These are phyloP conservation scores for Yamadazyma sp. DNA, from an alignment of 805 yeast species.

Conservation along the genomic window DNA sequence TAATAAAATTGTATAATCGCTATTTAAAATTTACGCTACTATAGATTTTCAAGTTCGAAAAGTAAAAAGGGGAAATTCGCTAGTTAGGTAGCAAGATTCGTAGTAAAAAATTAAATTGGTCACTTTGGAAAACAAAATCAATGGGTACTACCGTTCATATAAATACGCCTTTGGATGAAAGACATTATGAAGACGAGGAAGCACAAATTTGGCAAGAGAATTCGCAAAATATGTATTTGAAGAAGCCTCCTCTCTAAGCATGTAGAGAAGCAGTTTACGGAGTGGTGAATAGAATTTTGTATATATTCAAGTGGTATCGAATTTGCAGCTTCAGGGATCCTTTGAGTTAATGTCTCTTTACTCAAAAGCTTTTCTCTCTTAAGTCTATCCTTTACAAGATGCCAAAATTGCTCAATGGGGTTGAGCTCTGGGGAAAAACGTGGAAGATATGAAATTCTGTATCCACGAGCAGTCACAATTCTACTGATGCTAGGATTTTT, in stretches of 20 bases:
- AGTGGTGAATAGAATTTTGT: conserved; percentile 9
- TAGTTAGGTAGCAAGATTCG: neutral
- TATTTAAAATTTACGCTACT: neutral
- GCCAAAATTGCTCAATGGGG: too few relatives aligned
- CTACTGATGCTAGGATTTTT: too few relatives aligned
- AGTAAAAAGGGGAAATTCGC: neutral
- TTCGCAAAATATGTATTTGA: neutral
- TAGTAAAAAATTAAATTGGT: conserved; percentile 6
- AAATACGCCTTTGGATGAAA: neutral
- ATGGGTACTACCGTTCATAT: neutral
- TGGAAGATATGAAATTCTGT: too few relatives aligned
- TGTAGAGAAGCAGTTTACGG: conserved; percentile 7
- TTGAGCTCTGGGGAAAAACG: too few relatives aligned
- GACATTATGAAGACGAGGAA: neutral
- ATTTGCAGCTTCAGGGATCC: conserved; percentile 13
- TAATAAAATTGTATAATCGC: conserved; percentile 5
- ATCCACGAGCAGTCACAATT: too few relatives aligned
- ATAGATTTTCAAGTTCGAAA: conserved; percentile 1
- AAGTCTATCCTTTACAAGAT: too few relatives aligned
- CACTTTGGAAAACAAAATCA: conserved; percentile 6
- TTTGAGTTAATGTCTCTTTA: too few relatives aligned
- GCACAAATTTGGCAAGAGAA: neutral
- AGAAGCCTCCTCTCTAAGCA: conserved; percentile 7
- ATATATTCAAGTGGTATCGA: conserved; percentile 11
- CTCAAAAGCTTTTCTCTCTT: too few relatives aligned